phyloP scores from a whole-genome alignment of 2,329 filamentous ascomycete species.

The Gnomoniopsis smithogilvyi region DNA sequence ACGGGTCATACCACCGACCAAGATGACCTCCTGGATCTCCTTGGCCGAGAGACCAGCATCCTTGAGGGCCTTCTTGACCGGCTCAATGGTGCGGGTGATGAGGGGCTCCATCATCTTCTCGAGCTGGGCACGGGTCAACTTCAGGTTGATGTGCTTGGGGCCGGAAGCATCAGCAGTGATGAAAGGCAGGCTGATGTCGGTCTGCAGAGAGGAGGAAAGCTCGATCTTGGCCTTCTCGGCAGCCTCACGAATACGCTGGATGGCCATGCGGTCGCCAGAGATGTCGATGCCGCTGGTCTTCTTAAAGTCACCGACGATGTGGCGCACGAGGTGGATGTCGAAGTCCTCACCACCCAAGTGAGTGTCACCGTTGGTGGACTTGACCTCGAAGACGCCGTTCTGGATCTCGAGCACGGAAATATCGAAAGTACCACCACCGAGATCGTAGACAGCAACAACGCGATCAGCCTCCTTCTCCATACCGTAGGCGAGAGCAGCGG shows the following conservation, averaged over 20 bases:
- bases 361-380: constrained; percentile 98
- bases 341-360: constrained; percentile 98
- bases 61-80: constrained; percentile 95
- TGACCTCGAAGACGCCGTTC: constrained; percentile 97
- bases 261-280: constrained; percentile 91
- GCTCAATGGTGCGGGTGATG: constrained; percentile 81
- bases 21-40: constrained; percentile 96
- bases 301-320: constrained; percentile 95
- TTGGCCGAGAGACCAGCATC: constrained; percentile 87
- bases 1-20: constrained; percentile 98
- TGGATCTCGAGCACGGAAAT: constrained; percentile 97
- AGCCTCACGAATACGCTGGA: constrained; percentile 97
- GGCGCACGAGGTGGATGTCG: constrained; percentile 89
- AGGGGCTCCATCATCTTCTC: constrained; percentile 90
- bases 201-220: constrained; percentile 90
- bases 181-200: constrained; percentile 98
- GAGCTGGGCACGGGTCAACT: constrained; percentile 88
- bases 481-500: constrained; percentile 92
- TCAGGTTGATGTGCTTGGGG: constrained; percentile 97
- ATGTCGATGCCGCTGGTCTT: constrained; percentile 90
- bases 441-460: constrained; percentile 92
- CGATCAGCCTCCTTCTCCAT: constrained; percentile 91
- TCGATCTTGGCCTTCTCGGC: constrained; percentile 99
- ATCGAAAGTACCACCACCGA: constrained; percentile 98
- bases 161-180: constrained; percentile 95